These are phyloP conservation scores for Gloeophyllum trabeum DNA, from an alignment of 768 basidiomycete species.

Conservation along the genomic window DNA sequence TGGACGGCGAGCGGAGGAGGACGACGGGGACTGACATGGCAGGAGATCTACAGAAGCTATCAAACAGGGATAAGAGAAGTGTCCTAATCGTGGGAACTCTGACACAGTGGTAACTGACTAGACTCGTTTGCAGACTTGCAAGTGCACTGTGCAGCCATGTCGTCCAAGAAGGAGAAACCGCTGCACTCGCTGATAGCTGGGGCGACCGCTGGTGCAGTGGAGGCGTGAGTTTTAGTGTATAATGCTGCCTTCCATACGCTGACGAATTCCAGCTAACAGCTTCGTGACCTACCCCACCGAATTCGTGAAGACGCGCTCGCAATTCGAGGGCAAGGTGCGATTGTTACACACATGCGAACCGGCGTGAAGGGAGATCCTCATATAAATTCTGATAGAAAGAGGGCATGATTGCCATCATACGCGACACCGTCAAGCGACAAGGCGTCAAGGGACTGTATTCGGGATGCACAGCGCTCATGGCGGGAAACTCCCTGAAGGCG, in stretches of 20 bases:
- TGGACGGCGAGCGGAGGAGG: slow-evolving; percentile 26
- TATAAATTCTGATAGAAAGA: slow-evolving; percentile 32
- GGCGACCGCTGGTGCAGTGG: slow-evolving; percentile 83
- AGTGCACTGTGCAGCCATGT: slow-evolving; percentile 17
- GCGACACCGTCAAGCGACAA: slow-evolving; percentile 59
- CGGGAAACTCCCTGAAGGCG: slow-evolving; percentile 90
- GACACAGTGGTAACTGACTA: background rate
- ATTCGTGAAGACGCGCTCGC: slow-evolving; percentile 88
- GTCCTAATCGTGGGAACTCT: background rate
- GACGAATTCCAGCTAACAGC: slow-evolving; percentile 34
- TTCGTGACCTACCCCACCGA: slow-evolving; percentile 86
- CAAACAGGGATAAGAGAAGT: too few species aligned
- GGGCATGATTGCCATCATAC: slow-evolving; percentile 62
- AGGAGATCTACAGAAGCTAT: too few species aligned
- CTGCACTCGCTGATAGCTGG: slow-evolving; percentile 84
- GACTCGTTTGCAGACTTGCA: background rate
- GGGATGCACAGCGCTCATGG: slow-evolving; percentile 79
- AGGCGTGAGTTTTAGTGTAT: slow-evolving; percentile 51
- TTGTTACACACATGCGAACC: background rate
- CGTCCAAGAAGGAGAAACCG: slow-evolving; percentile 67
- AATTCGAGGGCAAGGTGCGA: slow-evolving; percentile 73
- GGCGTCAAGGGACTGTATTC: slow-evolving; percentile 88
- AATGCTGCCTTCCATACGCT: slow-evolving; percentile 8
- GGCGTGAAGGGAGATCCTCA: background rate
- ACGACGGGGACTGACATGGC: slow-evolving; percentile 17